These are phyloP conservation scores for Entomophthora muscae DNA, from an alignment of 371 early-diverging fungal genomes.

Conservation along the genomic window DNA sequence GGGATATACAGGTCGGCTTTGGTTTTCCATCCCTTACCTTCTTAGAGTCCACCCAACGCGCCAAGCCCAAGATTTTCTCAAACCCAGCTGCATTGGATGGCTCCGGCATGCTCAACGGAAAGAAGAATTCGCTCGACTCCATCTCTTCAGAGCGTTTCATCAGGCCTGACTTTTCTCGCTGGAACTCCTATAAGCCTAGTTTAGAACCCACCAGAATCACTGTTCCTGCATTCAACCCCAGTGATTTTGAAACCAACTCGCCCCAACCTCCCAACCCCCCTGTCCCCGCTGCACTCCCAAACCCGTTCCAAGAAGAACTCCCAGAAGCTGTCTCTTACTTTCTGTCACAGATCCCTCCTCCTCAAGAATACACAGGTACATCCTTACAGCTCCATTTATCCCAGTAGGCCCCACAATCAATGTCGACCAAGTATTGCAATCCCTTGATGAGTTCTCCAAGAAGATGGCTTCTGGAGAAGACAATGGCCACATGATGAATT, in stretches of 20 bases:
- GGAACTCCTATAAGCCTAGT: not conserved
- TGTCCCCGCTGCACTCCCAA: not conserved
- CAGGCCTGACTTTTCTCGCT: not conserved
- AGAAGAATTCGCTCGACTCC: not conserved
- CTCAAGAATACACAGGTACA: slow-evolving; percentile 8
- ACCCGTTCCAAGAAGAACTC: not conserved
- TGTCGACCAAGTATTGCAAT: not conserved
- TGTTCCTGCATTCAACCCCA: not conserved
- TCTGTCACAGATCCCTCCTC: slow-evolving; percentile 7
- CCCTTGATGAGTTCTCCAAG: not conserved
- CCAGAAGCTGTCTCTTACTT: slow-evolving; percentile 11
- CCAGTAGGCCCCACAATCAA: not conserved
- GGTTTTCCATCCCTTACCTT: not conserved
- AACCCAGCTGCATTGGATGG: not conserved
- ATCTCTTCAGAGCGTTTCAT: not conserved
- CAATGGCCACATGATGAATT: not conserved
- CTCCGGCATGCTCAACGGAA: not conserved
- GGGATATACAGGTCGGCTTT: not conserved
- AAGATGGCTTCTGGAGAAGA: not conserved
- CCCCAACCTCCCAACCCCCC: not conserved
- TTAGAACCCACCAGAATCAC: not conserved
- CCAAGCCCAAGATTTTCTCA: not conserved
- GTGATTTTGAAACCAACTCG: not conserved
- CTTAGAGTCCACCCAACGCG: not conserved
- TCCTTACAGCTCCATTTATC: not conserved